Conservation (phyloP, 163 green algal genomes). For the Prototheca cutis region DNA sequence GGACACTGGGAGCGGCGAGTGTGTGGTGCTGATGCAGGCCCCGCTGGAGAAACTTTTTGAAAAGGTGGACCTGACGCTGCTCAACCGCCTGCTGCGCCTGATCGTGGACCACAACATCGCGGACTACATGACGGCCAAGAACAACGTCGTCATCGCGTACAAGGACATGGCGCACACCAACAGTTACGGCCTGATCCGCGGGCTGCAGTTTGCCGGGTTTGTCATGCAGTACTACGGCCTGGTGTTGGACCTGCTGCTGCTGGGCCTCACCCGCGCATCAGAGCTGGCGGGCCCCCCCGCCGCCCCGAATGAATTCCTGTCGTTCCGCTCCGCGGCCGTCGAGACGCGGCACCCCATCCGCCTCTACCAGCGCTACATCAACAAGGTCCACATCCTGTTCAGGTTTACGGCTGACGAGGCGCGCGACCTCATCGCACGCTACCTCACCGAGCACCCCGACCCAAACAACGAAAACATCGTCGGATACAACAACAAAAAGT, state of each 20-base stretch:
- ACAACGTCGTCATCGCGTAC: slow-evolving; percentile 98
- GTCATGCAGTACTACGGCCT: slow-evolving; percentile 96
- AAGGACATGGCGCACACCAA: slow-evolving; percentile 99
- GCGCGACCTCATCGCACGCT: slow-evolving; percentile 96
- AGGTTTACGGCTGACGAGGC: slow-evolving; percentile 92
- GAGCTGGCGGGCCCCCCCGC: slow-evolving; percentile 88
- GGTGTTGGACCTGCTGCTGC: slow-evolving; percentile 93
- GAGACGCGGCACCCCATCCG: slow-evolving; percentile 96
- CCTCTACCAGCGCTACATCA: slow-evolving; percentile 92
- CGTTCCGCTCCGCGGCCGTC: slow-evolving; percentile 69
- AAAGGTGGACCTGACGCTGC: slow-evolving; percentile 94
- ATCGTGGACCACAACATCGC: slow-evolving; percentile 98
- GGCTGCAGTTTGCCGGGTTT: slow-evolving; percentile 97
- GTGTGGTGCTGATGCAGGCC: slow-evolving; percentile 96
- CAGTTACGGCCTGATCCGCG: slow-evolving; percentile 93
- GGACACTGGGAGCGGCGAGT: slow-evolving; percentile 92
- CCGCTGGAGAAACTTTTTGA: slow-evolving; percentile 95
- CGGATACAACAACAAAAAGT: slow-evolving; percentile 87
- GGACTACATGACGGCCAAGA: slow-evolving; percentile 99
- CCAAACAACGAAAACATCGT: slow-evolving; percentile 99
- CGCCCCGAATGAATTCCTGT: slow-evolving; percentile 90
- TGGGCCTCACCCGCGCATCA: slow-evolving; percentile 89
- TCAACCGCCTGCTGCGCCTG: slow-evolving; percentile 92
- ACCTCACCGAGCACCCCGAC: slow-evolving; percentile 98
- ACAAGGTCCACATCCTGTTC: slow-evolving; percentile 86